phyloP scores from a whole-genome alignment of 345 rosid genomes.

The Lenwebbia sp. region DNA sequence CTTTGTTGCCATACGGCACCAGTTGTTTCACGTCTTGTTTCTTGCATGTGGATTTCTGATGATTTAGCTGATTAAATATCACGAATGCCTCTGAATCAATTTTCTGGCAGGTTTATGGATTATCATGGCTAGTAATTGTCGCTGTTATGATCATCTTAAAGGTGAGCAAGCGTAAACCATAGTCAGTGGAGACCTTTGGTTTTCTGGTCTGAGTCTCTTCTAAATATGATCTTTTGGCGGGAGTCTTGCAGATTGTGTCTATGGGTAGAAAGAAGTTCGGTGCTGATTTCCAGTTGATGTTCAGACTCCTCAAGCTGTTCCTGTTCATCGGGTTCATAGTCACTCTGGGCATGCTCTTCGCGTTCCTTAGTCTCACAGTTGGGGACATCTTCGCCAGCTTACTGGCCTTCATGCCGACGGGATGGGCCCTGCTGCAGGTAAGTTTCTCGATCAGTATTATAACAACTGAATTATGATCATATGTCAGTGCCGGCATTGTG shows the following conservation, averaged over 20 bases:
- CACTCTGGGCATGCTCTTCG: slow-evolving; percentile 53
- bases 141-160: slow-evolving; percentile 71
- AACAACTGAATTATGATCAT: neutral
- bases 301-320: slow-evolving; percentile 73
- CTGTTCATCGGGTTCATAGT: slow-evolving; percentile 57
- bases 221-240: neutral
- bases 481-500: neutral
- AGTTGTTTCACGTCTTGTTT: neutral
- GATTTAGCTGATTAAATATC: neutral
- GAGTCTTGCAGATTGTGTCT: slow-evolving; percentile 57
- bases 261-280: slow-evolving; percentile 96
- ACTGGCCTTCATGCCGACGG: slow-evolving; percentile 85
- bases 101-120: slow-evolving; percentile 61
- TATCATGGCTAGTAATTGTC: slow-evolving; percentile 88
- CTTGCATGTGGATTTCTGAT: neutral
- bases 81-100: neutral
- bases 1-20: neutral
- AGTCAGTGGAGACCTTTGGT: neutral
- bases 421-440: slow-evolving; percentile 90
- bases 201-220: neutral
- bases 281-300: slow-evolving; percentile 95
- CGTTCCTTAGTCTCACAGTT: slow-evolving; percentile 59
- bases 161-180: slow-evolving; percentile 21
- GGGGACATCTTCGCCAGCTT: slow-evolving; percentile 81
- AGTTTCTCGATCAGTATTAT: neutral